Conservation (phyloP, 345 rosid genomes). For the Salix purpurea region DNA sequence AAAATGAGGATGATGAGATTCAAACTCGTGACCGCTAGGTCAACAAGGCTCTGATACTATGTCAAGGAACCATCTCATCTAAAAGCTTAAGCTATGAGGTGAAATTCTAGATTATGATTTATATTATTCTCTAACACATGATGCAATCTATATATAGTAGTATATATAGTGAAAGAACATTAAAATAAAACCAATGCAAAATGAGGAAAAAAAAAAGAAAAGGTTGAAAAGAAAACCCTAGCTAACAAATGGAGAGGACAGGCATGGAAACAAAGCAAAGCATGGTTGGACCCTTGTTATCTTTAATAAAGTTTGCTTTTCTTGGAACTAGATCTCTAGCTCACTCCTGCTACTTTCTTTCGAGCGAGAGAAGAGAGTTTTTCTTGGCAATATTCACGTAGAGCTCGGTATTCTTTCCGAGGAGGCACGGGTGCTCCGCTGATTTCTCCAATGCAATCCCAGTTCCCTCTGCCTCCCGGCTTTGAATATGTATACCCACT, state of each 20-base stretch:
- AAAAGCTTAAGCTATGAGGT: no score
- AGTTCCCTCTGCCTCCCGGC: constrained; percentile 19
- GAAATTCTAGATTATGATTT: no score
- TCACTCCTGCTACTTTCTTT: not conserved
- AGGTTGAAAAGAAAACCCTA: not conserved
- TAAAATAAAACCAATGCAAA: not conserved
- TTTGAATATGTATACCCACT: not conserved
- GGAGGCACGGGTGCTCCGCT: constrained; percentile 44
- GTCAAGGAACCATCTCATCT: fast-evolving
- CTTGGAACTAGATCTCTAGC: constrained; percentile 12
- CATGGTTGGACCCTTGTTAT: constrained; percentile 3
- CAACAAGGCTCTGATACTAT: no score
- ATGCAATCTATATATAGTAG: not conserved
- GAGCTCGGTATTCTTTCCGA: constrained; percentile 18
- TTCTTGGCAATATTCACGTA: not conserved
- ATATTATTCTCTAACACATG: no score
- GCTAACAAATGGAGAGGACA: not conserved
- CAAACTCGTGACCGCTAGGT: no score
- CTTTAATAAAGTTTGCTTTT: constrained; percentile 14
- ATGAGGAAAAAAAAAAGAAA: no score
- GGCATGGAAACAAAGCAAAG: constrained; percentile 13
- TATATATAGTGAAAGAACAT: not conserved
- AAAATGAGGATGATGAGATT: no score
- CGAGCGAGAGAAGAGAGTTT: not conserved
- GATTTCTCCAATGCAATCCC: constrained; percentile 47